Evolutionary conservation across 176 grass and related monocot genomes (phyloP).

Genomic region (sorghum (Sorghum bicolor)): Sorghum_bicolor_NCBIv3 NC_012873.2:2470001-2470500

Average conservation of each 20-base stretch:
- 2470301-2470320: neutral
- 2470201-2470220: neutral
- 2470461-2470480: neutral
- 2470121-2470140: neutral
- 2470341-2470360: neutral
- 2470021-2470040: too few species aligned
- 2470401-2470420: neutral
- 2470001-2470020: too few species aligned
- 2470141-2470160: constrained; percentile 3
- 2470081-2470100: too few species aligned
- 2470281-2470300: neutral
- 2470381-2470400: neutral
- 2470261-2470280: neutral
- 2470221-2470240: neutral
- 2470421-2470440: neutral
- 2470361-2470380: neutral
- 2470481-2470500: constrained; percentile 13
- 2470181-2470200: neutral
- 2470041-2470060: too few species aligned
- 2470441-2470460: neutral
- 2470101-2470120: neutral
- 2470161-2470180: neutral
- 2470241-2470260: neutral
- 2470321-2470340: neutral
- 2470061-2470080: too few species aligned